Percentiles rank a stretch among this genome's conserved stretches.
Evolutionary conservation across 495 filamentous ascomycete species (phyloP).

Genomic region (Amphirosellinia nigrospora): DNA sequence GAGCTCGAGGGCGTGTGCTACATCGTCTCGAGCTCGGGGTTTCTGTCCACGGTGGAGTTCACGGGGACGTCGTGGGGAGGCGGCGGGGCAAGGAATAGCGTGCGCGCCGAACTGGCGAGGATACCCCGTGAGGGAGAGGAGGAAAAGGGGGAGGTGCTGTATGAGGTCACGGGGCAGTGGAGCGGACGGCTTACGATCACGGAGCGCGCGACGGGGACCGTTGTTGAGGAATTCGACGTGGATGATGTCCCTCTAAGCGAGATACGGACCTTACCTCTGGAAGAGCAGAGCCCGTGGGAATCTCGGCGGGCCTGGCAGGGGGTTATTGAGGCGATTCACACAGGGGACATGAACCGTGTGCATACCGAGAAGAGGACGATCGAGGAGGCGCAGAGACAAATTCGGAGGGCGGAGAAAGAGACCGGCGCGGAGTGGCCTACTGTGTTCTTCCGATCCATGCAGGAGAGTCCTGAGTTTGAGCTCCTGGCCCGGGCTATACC

Average conservation of each 20-base stretch:
- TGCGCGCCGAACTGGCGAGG: slow-evolving; percentile 26
- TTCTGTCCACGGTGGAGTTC: slow-evolving; percentile 46
- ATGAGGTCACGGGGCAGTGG: slow-evolving; percentile 47
- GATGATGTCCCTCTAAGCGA: slow-evolving; percentile 34
- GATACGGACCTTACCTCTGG: slow-evolving; percentile 32
- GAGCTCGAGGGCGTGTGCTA: slow-evolving; percentile 47
- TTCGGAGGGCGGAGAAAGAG: slow-evolving; percentile 66
- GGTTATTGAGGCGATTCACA: slow-evolving; percentile 40
- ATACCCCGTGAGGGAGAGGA: not conserved
- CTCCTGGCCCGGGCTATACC: slow-evolving; percentile 24
- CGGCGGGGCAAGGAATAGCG: slow-evolving; percentile 25
- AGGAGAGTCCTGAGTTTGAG: slow-evolving; percentile 28
- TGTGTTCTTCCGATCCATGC: slow-evolving; percentile 48
- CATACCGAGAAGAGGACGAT: slow-evolving; percentile 45
- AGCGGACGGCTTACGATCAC: slow-evolving; percentile 47
- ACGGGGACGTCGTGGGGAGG: slow-evolving; percentile 37
- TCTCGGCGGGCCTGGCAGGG: slow-evolving; percentile 49
- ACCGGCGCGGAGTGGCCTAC: slow-evolving; percentile 65
- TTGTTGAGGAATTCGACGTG: slow-evolving; percentile 39
- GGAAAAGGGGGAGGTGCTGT: slow-evolving; percentile 29
- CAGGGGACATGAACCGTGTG: slow-evolving; percentile 46
- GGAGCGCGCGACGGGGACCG: slow-evolving; percentile 38
- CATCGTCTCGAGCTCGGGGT: slow-evolving; percentile 44
- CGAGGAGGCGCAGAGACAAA: slow-evolving; percentile 55
- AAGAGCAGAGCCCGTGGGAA: slow-evolving; percentile 53